Percentiles rank a stretch among this genome's conserved stretches.
Conservation (phyloP, 1,284 basidiomycete genomes). For the Leucoagaricus sp. region DNA sequence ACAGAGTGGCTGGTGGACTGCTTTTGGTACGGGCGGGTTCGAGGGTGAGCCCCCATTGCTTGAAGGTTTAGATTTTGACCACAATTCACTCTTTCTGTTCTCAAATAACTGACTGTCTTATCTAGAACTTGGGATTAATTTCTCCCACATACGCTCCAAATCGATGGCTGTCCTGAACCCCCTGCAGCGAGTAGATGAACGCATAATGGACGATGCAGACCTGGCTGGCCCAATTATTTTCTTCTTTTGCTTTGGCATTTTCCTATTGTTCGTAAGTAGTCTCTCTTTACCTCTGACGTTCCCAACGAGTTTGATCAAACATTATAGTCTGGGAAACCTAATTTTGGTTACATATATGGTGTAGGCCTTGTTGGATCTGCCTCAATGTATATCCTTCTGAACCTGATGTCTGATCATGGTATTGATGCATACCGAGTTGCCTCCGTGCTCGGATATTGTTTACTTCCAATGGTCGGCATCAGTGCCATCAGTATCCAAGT, state of each 20-base stretch:
- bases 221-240: slow-evolving; percentile 96
- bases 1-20: slow-evolving; percentile 86
- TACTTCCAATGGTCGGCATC: slow-evolving; percentile 97
- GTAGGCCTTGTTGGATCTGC: slow-evolving; percentile 92
- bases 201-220: slow-evolving; percentile 99
- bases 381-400: slow-evolving; percentile 95
- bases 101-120: background rate
- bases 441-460: slow-evolving; percentile 95
- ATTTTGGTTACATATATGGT: slow-evolving; percentile 99
- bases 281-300: slow-evolving; percentile 9
- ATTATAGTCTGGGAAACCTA: slow-evolving; percentile 91
- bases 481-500: slow-evolving; percentile 88
- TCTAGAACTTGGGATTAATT: slow-evolving; percentile 96
- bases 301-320: slow-evolving; percentile 6
- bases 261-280: slow-evolving; percentile 81
- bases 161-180: slow-evolving; percentile 96
- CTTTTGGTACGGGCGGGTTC: slow-evolving; percentile 94
- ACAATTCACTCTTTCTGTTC: background rate
- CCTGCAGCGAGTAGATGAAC: slow-evolving; percentile 82
- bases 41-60: slow-evolving; percentile 93
- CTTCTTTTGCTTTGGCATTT: slow-evolving; percentile 91
- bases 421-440: slow-evolving; percentile 97
- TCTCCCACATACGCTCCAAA: slow-evolving; percentile 93
- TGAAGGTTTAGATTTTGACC: slow-evolving; percentile 62
- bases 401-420: slow-evolving; percentile 94